Evolutionary conservation across 129 eudicot genomes (phyloP).

Genomic region (Artemisia tridentata): DNA sequence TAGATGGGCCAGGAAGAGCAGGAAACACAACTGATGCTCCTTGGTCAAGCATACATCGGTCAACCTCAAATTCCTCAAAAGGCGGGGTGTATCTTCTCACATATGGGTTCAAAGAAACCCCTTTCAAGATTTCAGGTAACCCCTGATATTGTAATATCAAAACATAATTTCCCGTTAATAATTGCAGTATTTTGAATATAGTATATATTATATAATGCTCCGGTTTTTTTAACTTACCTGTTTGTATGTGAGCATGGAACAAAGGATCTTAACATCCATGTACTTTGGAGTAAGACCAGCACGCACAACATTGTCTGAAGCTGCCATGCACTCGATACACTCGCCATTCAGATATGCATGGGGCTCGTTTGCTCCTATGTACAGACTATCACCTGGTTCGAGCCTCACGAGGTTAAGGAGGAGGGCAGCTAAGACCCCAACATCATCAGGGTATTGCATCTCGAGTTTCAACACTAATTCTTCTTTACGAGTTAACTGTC

Average conservation of each 20-base stretch:
- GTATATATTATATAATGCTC: background rate
- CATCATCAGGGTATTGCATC: slow-evolving; percentile 74
- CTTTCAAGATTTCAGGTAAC: slow-evolving; percentile 62
- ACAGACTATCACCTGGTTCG: slow-evolving; percentile 79
- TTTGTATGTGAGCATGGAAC: slow-evolving; percentile 93
- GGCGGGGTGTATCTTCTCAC: slow-evolving; percentile 71
- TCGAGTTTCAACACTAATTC: slow-evolving; percentile 63
- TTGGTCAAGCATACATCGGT: slow-evolving; percentile 46
- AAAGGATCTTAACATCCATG: slow-evolving; percentile 70
- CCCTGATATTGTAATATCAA: slow-evolving; percentile 40
- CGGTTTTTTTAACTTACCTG: slow-evolving; percentile 42
- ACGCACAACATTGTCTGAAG: slow-evolving; percentile 94
- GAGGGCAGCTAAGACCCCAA: slow-evolving; percentile 78
- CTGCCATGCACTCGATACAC: slow-evolving; percentile 94
- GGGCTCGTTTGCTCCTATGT: slow-evolving; percentile 84
- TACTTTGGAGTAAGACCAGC: slow-evolving; percentile 95
- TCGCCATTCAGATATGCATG: slow-evolving; percentile 88
- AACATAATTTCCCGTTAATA: background rate
- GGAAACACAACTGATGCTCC: slow-evolving; percentile 53
- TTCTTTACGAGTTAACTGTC: slow-evolving; percentile 63
- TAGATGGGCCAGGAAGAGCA: slow-evolving; percentile 62
- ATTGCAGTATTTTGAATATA: background rate
- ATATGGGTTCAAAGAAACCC: slow-evolving; percentile 43
- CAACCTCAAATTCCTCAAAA: slow-evolving; percentile 91
- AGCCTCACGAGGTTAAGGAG: slow-evolving; percentile 72